Conservation (phyloP, 2,329 filamentous ascomycete genomes). For the Geosmithia flava region DNA sequence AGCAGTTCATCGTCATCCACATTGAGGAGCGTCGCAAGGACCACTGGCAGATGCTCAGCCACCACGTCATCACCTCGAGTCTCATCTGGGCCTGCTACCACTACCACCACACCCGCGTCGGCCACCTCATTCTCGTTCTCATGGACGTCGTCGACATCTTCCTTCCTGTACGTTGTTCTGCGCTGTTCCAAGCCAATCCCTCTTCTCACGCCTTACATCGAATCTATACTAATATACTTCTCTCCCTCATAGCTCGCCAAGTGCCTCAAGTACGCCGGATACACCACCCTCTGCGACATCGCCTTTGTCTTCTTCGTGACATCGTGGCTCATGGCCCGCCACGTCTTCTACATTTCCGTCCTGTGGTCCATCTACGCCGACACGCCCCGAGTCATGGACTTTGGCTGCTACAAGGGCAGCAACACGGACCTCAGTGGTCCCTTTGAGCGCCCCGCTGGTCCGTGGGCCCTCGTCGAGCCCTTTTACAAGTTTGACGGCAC, state of each 20-base stretch:
- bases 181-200: too few species aligned
- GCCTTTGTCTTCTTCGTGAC: conserved; percentile 79
- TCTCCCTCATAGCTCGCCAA: conserved; percentile 59
- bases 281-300: conserved; percentile 63
- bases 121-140: conserved; percentile 75
- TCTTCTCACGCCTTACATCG: too few species aligned
- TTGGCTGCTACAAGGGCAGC: conserved; percentile 59
- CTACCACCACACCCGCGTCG: conserved; percentile 78
- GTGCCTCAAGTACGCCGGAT: conserved; percentile 81
- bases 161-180: conserved; percentile 66
- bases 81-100: conserved; percentile 75
- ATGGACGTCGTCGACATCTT: conserved; percentile 93
- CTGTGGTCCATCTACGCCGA: conserved; percentile 73
- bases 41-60: conserved; percentile 88
- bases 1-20: conserved; percentile 88
- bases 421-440: conserved; percentile 43
- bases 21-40: conserved; percentile 93
- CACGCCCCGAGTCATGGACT: conserved; percentile 46
- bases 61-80: conserved; percentile 80
- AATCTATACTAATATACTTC: too few species aligned
- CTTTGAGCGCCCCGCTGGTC: conserved; percentile 33
- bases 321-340: conserved; percentile 73
- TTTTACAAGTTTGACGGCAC: conserved; percentile 59
- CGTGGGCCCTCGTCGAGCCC: conserved; percentile 57
- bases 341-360: conserved; percentile 65